Evolutionary conservation across 768 basidiomycete species (phyloP).

Genomic region (Trametes maxima): DNA sequence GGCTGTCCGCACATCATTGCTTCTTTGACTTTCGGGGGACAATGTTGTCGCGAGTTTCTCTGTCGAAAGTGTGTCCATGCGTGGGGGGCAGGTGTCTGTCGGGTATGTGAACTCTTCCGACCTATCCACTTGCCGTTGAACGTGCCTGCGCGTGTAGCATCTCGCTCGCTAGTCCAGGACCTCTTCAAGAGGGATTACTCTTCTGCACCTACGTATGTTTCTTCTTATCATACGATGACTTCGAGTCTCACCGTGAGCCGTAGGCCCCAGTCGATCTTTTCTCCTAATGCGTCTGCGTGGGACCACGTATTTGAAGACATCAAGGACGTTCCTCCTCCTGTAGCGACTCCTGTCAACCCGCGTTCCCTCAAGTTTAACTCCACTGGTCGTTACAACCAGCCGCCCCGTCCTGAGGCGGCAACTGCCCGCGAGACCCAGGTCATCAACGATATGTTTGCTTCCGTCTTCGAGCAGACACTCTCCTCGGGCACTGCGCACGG

Average conservation of each 20-base stretch:
- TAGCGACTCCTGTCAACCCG: conserved; percentile 20
- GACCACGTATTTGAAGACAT: conserved; percentile 56
- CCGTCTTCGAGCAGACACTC: conserved; percentile 50
- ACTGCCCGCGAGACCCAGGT: conserved; percentile 66
- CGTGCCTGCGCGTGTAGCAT: not conserved
- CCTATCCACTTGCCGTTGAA: not conserved
- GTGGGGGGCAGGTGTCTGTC: conserved; percentile 11
- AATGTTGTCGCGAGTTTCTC: conserved; percentile 10
- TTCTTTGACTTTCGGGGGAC: too few species aligned
- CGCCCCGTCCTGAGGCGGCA: conserved; percentile 55
- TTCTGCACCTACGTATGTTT: not conserved
- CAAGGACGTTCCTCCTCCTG: conserved; percentile 34
- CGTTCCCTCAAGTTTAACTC: conserved; percentile 9
- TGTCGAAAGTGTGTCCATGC: conserved; percentile 17
- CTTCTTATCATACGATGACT: not conserved
- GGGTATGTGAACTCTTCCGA: conserved; percentile 1
- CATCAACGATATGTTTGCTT: conserved; percentile 74
- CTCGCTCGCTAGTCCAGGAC: not conserved
- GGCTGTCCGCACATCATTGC: too few species aligned
- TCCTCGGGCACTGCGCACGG: not conserved
- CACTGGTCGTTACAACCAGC: conserved; percentile 1
- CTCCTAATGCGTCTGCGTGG: conserved; percentile 43
- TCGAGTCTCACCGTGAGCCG: not conserved
- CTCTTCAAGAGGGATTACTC: not conserved
- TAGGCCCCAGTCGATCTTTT: conserved; percentile 32